Evolutionary conservation across 495 filamentous ascomycete genomes (phyloP), one percentile per base, ranked within the genome.

Genomic region (Tuber magnatum): DNA sequence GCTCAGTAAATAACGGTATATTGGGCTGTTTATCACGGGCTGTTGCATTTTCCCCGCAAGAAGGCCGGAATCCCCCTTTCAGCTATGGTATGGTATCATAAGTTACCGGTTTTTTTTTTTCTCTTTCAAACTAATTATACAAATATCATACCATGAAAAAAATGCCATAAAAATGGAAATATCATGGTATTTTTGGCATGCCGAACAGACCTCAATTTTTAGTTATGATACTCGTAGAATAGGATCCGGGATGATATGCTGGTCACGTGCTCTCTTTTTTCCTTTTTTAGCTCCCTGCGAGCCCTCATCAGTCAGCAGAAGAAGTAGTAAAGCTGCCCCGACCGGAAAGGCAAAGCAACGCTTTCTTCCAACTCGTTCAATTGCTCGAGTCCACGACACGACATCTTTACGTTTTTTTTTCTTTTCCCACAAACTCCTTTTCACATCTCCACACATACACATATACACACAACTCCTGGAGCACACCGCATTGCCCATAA

Each of bases 401-500:
- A 65, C 71, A 46, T 51, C 71, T 46, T 51, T 51, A 72, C 42
- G n/a, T 61, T 61, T 61, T 56, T 61, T 61, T 32, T 12, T 16
- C 32, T 61, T 61, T 12, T n/a, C 56, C 24, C 51, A 32, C 2
- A 61, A 14, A 32, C 16, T 35, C 16, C 14, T 20, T 65, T 65
- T 35, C 28, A 65, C 28, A 32, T 20, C 35, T 65, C n/a, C 40
- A 41, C 69, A 28, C 56, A 65, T 28, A 20, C 28, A 18, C n/a
- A 61, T n/a, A 61, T 5, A 65, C 28, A 61, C 56, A 32, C 56
- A 48, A 7, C 14, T 65, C 56, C 35, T 20, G 28, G 56, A 65
- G 56, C 56, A 14, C 56, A 35, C 14, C 12, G 0, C 56, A 41
- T 51, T 75, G 28, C 40, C 70, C 39, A 79, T 79, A 46, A 79